phyloP scores from a whole-genome alignment of 75 land plant genomes.

The Cryptomeria japonica region DNA sequence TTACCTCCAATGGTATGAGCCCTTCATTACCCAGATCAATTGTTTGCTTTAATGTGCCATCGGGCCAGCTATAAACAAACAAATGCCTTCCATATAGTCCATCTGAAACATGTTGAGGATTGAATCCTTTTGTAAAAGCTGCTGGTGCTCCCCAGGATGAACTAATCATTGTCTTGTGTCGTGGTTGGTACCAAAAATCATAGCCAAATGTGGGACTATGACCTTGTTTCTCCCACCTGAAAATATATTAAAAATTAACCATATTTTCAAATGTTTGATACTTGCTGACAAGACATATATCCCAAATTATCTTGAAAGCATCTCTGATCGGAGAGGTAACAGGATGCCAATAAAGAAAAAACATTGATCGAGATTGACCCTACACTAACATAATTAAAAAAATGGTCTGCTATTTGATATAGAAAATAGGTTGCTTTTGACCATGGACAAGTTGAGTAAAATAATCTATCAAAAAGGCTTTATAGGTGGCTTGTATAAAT shows the following conservation, averaged over 20 bases:
- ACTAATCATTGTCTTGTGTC: slow-evolving; percentile 97
- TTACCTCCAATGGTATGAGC: slow-evolving; percentile 90
- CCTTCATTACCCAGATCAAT: slow-evolving; percentile 87
- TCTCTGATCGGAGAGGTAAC: neutral
- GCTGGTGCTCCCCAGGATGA: slow-evolving; percentile 98
- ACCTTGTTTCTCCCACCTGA: slow-evolving; percentile 97
- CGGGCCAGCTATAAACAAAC: slow-evolving; percentile 93
- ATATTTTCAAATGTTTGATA: no score
- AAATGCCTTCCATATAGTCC: slow-evolving; percentile 92
- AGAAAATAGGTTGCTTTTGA: neutral
- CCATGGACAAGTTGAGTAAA: neutral
- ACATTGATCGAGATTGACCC: neutral
- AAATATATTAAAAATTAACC: neutral
- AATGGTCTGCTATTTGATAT: neutral
- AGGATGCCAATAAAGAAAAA: neutral
- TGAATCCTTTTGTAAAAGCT: slow-evolving; percentile 92
- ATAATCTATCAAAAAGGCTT: neutral
- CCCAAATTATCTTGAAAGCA: neutral
- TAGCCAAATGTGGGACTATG: slow-evolving; percentile 93
- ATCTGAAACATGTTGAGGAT: slow-evolving; percentile 82
- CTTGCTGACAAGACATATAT: neutral
- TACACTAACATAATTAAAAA: neutral
- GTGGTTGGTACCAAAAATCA: slow-evolving; percentile 99
- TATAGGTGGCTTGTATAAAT: neutral
- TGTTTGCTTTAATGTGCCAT: slow-evolving; percentile 88